Percentiles rank a stretch among this genome's conserved stretches.
Conservation (phyloP, 352 stramenopile genomes). For the Pythium scleroteichum region DNA sequence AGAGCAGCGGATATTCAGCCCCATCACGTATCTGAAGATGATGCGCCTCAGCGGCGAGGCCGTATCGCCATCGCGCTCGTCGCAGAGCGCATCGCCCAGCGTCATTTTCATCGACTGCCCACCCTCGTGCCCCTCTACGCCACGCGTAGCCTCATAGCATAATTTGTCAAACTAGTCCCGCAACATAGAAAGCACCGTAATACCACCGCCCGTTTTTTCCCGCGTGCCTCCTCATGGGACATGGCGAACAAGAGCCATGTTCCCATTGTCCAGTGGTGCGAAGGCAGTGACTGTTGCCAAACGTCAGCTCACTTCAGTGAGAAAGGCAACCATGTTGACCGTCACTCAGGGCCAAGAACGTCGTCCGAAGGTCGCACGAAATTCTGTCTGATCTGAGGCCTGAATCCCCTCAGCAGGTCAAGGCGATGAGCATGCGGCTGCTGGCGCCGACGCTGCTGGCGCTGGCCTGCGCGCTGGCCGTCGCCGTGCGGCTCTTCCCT, state of each 20-base stretch:
- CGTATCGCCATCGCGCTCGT: conserved; percentile 1
- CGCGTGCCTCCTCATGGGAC: too few relatives aligned
- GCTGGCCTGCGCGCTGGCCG: conserved; percentile 86
- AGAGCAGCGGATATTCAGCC: conserved; percentile 4
- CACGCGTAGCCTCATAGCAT: not conserved
- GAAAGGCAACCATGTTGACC: conserved; percentile 5
- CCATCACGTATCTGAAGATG: conserved; percentile 3
- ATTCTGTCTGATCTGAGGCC: conserved; percentile 1
- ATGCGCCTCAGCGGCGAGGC: not conserved
- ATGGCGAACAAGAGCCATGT: not conserved
- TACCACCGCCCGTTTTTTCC: too few relatives aligned
- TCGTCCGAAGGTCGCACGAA: conserved; percentile 47
- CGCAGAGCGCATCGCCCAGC: conserved; percentile 2
- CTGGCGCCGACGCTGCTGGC: conserved; percentile 50
- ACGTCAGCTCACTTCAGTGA: too few relatives aligned
- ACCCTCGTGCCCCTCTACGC: not conserved
- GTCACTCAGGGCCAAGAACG: conserved; percentile 18
- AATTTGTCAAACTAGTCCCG: conserved; percentile 1
- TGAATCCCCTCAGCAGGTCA: conserved; percentile 1
- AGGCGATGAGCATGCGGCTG: not conserved
- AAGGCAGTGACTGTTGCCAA: too few relatives aligned
- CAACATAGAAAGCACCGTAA: not conserved
- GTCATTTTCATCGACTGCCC: conserved; percentile 29
- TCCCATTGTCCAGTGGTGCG: not conserved
- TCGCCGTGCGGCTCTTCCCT: conserved; percentile 91